Evolutionary conservation across 2,329 filamentous ascomycete genomes (phyloP), one percentile per base, ranked within the genome.

Genomic region (Ceratocystis papillata): DNA sequence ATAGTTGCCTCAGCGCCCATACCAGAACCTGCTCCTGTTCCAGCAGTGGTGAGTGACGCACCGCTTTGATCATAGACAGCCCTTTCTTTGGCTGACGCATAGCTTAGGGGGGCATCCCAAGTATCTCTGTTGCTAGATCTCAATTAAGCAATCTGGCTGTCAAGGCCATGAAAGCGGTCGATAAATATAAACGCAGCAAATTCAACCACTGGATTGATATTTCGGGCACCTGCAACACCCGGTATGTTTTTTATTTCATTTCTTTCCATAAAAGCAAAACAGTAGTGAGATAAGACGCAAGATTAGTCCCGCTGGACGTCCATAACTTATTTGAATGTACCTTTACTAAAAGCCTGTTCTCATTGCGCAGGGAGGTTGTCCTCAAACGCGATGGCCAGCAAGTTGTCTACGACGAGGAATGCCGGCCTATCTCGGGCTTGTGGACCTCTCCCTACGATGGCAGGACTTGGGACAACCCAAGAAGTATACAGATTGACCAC

Each of bases 401-500:
- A 69, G 86, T 93, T 10, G 76, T 80, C 4, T 79, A 80, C 45
- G 79, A 81, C 73, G 77, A 75, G 12, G 78, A 81, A 44, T 95
- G 89, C 74, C 76, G 80, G 1, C 75, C 87, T 0, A 85, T 80
- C 0, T 83, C 82, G 2, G 89, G 90, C 3, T 79, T 77, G 0
- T 94, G 90, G 89, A 75, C 74, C 50, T 86, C 83, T 45, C 87
- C 87, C 0, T 94, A 88, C 73, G 89, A 93, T 71, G 88, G 88
- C 17, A 85, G 77, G 0, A 84, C 79, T 1, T 90, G 87, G 86
- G 87, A 83, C 0, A 77, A 78, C 0, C 82, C 88, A 0, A 81
- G 79, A 20, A 87, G 92, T 70, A 74, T 94, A 0, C 88, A 93
- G 70, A 93, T 94, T 68, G 90, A 94, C 74, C 90, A 94, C 73